These are phyloP conservation scores for Trypanosoma theileri DNA, from an alignment of 208 protist species.

Conservation along the genomic window DNA sequence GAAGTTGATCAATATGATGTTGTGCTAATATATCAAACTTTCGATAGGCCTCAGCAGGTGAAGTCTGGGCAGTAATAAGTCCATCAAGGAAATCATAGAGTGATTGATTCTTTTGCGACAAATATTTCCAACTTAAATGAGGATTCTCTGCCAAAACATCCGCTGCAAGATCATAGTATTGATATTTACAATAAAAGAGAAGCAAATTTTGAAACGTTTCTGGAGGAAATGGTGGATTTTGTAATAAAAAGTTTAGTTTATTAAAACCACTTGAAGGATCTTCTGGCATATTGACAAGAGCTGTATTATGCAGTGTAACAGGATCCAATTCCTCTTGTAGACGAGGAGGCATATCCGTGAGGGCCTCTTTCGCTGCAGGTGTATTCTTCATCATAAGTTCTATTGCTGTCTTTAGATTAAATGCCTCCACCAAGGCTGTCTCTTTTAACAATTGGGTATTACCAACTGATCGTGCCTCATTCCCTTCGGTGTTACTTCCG, in stretches of 20 bases:
- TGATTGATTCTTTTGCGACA: conserved; percentile 89
- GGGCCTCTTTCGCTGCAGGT: conserved; percentile 91
- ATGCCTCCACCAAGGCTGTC: conserved; percentile 96
- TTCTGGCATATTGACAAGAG: conserved; percentile 96
- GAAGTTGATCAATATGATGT: conserved; percentile 94
- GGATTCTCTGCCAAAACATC: conserved; percentile 95
- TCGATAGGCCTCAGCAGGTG: conserved; percentile 94
- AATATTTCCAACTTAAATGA: conserved; percentile 93
- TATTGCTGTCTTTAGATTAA: conserved; percentile 98
- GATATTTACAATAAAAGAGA: conserved; percentile 96
- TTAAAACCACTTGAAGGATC: conserved; percentile 94
- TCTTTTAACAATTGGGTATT: conserved; percentile 96
- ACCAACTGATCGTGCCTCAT: conserved; percentile 93
- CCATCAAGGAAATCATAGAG: conserved; percentile 96
- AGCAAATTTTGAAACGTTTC: conserved; percentile 98
- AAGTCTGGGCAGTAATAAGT: conserved; percentile 93
- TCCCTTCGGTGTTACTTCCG: conserved; percentile 90
- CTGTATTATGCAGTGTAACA: conserved; percentile 97
- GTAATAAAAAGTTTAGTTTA: conserved; percentile 96
- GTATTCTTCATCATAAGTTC: conserved; percentile 94
- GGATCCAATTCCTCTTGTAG: conserved; percentile 95
- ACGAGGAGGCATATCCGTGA: conserved; percentile 97
- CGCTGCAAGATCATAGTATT: conserved; percentile 96
- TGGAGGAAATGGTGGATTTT: conserved; percentile 94
- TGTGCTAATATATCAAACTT: conserved; percentile 96